A percentile compares a stretch with the other conserved stretches of the same genome.
These are phyloP conservation scores for Pythium brachiatum DNA, from an alignment of 352 stramenopile species.

Conservation along the genomic window DNA sequence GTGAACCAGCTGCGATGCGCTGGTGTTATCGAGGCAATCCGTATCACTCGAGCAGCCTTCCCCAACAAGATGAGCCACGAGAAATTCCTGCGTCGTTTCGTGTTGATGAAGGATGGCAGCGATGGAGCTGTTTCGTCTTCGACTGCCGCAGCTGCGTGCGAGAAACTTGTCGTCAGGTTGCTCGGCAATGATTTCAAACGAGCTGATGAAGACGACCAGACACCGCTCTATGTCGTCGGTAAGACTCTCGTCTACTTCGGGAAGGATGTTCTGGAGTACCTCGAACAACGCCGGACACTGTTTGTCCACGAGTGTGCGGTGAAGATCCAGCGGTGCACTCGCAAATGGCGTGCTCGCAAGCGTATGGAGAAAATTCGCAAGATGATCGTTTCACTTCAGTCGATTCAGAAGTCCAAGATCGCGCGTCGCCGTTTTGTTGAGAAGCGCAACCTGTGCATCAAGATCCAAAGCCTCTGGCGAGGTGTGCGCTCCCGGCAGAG, in stretches of 20 bases:
- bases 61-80: slow-evolving; percentile 94
- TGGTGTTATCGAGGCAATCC: slow-evolving; percentile 89
- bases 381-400: slow-evolving; percentile 60
- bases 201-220: slow-evolving; percentile 37
- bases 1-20: slow-evolving; percentile 87
- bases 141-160: slow-evolving; percentile 62
- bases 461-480: slow-evolving; percentile 75
- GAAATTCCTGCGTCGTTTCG: slow-evolving; percentile 81
- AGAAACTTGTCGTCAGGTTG: slow-evolving; percentile 50
- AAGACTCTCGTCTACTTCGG: slow-evolving; percentile 94
- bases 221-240: slow-evolving; percentile 65
- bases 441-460: slow-evolving; percentile 39
- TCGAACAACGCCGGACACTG: slow-evolving; percentile 75
- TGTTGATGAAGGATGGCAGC: slow-evolving; percentile 57
- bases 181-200: slow-evolving; percentile 45
- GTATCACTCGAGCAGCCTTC: slow-evolving; percentile 87
- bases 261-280: slow-evolving; percentile 89
- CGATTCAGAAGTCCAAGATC: slow-evolving; percentile 48
- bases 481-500: slow-evolving; percentile 59
- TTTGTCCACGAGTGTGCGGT: slow-evolving; percentile 72
- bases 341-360: slow-evolving; percentile 49
- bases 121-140: slow-evolving; percentile 26
- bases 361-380: slow-evolving; percentile 47
- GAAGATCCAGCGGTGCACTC: slow-evolving; percentile 54
- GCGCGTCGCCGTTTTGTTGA: slow-evolving; percentile 42